Evolutionary conservation across 2,329 filamentous ascomycete genomes (phyloP).

Genomic region (Exophiala lecanii-corni): DNA sequence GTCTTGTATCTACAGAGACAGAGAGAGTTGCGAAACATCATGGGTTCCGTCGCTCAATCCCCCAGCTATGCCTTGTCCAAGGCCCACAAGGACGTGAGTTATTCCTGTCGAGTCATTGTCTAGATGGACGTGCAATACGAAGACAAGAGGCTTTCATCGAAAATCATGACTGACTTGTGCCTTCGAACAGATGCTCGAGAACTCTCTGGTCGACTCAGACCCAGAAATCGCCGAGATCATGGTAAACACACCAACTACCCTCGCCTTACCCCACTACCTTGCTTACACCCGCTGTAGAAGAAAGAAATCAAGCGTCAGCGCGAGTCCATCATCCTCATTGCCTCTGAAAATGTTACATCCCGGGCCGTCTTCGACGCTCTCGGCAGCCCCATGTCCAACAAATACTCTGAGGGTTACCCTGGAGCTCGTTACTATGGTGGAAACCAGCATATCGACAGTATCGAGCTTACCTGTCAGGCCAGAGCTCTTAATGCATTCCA

Average conservation of each 20-base stretch:
- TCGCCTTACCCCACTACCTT: constrained; percentile 2
- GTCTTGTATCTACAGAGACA: too few relatives aligned
- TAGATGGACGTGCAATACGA: too few relatives aligned
- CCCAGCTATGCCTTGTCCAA: constrained; percentile 59
- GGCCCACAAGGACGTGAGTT: constrained; percentile 60
- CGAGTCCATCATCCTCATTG: constrained; percentile 96
- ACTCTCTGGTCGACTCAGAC: constrained; percentile 84
- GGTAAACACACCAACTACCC: constrained; percentile 55
- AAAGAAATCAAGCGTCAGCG: constrained; percentile 95
- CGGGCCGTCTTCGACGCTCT: constrained; percentile 87
- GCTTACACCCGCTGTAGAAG: constrained; percentile 9
- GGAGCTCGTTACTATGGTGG: constrained; percentile 95
- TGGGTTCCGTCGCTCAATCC: constrained; percentile 32
- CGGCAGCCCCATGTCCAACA: constrained; percentile 95
- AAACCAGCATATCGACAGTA: constrained; percentile 91
- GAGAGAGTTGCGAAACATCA: too few relatives aligned
- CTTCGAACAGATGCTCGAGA: constrained; percentile 77
- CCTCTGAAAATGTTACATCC: constrained; percentile 93
- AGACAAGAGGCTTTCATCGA: too few relatives aligned
- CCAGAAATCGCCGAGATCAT: constrained; percentile 95
- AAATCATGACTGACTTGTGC: constrained; percentile 18
- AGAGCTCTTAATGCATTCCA: constrained; percentile 84
- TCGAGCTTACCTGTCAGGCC: constrained; percentile 84
- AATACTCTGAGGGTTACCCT: constrained; percentile 97
- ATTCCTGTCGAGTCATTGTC: constrained; percentile 21